Evolutionary conservation across 1,139 yeast species (phyloP).

Genomic region (Candida sanyaensis): DNA sequence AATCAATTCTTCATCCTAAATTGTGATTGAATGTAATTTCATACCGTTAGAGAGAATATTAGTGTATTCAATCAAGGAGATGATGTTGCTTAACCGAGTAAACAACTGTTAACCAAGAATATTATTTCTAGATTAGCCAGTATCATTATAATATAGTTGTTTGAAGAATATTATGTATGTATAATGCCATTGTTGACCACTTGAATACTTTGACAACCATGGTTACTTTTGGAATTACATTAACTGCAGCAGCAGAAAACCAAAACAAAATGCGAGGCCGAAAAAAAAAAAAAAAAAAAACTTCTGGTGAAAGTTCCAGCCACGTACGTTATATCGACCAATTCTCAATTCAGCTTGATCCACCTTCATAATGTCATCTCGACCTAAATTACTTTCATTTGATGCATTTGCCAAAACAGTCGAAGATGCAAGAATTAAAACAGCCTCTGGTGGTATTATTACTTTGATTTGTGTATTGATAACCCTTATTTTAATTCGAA

Average conservation of each 20-base stretch:
- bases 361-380: constrained; percentile 15
- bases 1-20: too few species aligned
- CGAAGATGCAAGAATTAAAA: constrained; percentile 87
- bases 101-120: too few species aligned
- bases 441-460: constrained; percentile 87
- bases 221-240: too few species aligned
- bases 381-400: constrained; percentile 58
- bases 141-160: too few species aligned
- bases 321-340: constrained; percentile 4
- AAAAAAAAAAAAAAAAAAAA: constrained; percentile 1
- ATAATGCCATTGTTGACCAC: too few species aligned
- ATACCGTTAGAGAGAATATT: too few species aligned
- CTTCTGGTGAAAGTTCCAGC: constrained; percentile 1
- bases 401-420: constrained; percentile 95
- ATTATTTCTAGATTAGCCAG: too few species aligned
- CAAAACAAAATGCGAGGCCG: neutral
- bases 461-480: constrained; percentile 70
- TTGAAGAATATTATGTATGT: too few species aligned
- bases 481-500: constrained; percentile 62
- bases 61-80: too few species aligned
- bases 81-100: too few species aligned
- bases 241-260: neutral
- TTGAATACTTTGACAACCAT: too few species aligned
- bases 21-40: too few species aligned
- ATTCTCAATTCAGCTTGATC: neutral